These are phyloP conservation scores for Candida tibetensis DNA, from an alignment of 805 yeast genomes.

Conservation along the genomic window DNA sequence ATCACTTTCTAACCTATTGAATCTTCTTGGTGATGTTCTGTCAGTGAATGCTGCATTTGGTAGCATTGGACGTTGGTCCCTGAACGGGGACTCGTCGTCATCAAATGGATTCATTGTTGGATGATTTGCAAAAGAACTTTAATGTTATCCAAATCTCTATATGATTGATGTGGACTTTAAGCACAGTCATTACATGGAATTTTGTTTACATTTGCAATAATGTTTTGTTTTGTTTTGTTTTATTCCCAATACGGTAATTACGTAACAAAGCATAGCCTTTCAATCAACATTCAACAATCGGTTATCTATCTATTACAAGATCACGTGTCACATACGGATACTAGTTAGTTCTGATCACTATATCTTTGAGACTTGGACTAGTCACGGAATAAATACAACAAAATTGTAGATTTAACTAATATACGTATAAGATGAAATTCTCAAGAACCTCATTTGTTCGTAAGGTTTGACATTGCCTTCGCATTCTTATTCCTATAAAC, in stretches of 20 bases:
- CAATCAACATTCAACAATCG: too few species aligned
- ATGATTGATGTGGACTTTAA: background rate
- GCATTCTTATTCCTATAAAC: too few species aligned
- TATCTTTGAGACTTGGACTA: too few species aligned
- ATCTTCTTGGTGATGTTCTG: slow-evolving; percentile 37
- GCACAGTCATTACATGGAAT: background rate
- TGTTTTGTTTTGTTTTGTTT: background rate
- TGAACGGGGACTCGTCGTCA: slow-evolving; percentile 31
- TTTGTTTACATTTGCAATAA: slow-evolving; percentile 1
- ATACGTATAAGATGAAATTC: too few species aligned
- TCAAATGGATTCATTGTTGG: slow-evolving; percentile 27
- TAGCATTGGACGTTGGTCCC: slow-evolving; percentile 29
- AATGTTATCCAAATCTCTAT: background rate
- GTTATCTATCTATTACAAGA: too few species aligned
- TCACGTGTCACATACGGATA: too few species aligned
- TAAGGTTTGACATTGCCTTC: too few species aligned
- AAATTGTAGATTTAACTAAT: too few species aligned
- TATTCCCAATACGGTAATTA: background rate
- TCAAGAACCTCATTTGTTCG: too few species aligned
- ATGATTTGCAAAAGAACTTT: background rate
- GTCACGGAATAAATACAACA: too few species aligned
- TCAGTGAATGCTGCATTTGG: slow-evolving; percentile 42
- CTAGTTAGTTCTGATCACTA: too few species aligned
- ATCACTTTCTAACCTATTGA: slow-evolving; percentile 24
- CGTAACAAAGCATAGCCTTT: background rate